Percentiles rank a stretch among this genome's conserved stretches.
These are phyloP conservation scores for Bremia lactucae DNA, from an alignment of 352 stramenopile species.

Conservation along the genomic window DNA sequence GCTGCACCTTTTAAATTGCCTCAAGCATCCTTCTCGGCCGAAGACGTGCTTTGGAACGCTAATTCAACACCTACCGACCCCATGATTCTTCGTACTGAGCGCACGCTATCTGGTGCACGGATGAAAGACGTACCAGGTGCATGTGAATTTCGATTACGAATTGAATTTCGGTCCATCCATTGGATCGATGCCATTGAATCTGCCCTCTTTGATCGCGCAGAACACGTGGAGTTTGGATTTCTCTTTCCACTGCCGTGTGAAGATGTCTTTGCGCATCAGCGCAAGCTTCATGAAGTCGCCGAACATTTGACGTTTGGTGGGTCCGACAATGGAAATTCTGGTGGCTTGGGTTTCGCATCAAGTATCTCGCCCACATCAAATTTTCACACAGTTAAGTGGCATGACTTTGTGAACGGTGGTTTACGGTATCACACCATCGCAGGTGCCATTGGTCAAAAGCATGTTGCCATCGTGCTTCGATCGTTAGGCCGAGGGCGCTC, in stretches of 20 bases:
- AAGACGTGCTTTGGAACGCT: conserved; percentile 26
- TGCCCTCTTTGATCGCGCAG: conserved; percentile 44
- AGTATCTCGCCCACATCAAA: conserved; percentile 54
- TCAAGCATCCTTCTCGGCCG: conserved; percentile 7
- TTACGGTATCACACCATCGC: conserved; percentile 55
- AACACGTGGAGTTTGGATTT: conserved; percentile 61
- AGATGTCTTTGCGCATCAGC: conserved; percentile 68
- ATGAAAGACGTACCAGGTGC: conserved; percentile 54
- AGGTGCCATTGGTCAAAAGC: conserved; percentile 36
- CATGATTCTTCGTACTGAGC: conserved; percentile 26
- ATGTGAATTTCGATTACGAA: conserved; percentile 47
- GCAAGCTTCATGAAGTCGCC: conserved; percentile 68
- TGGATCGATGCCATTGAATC: conserved; percentile 59
- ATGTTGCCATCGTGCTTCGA: conserved; percentile 49
- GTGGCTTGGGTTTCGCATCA: conserved; percentile 28
- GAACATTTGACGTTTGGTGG: conserved; percentile 58
- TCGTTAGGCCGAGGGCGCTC: conserved; percentile 21
- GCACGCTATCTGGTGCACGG: conserved; percentile 16
- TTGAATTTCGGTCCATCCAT: conserved; percentile 61
- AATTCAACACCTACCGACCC: conserved; percentile 36
- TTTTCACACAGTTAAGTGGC: conserved; percentile 62
- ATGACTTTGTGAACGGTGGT: conserved; percentile 55
- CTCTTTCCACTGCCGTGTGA: conserved; percentile 73
- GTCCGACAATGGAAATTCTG: conserved; percentile 8
- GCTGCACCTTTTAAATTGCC: background rate